A percentile compares a stretch with the other conserved stretches of the same genome.
phyloP scores from a whole-genome alignment of 345 rosid genomes.

The Alliaria petiolata region DNA sequence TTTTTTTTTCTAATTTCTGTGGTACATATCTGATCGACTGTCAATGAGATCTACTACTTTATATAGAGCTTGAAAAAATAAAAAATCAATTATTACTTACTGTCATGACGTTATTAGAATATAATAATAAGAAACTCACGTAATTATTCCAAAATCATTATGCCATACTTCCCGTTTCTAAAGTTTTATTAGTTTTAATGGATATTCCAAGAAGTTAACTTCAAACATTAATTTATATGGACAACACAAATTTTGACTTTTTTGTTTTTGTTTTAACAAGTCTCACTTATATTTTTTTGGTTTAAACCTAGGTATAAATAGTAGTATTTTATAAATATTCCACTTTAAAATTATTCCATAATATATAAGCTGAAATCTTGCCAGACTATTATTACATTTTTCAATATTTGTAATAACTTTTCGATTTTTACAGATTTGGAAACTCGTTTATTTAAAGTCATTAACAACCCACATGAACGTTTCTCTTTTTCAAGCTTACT shows the following conservation, averaged over 20 bases:
- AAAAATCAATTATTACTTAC: not conserved
- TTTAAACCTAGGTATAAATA: no score
- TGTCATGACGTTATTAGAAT: not conserved
- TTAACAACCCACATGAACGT: not conserved
- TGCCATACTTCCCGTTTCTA: no score
- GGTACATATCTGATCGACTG: not conserved
- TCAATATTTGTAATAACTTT: not conserved
- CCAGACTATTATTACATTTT: not conserved
- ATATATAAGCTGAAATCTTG: not conserved
- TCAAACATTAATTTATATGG: not conserved
- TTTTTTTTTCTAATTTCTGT: not conserved
- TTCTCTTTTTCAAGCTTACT: not conserved
- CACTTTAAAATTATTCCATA: not conserved
- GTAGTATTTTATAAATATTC: not conserved
- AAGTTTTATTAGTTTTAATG: no score
- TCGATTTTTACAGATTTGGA: not conserved
- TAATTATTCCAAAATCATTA: no score
- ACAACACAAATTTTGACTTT: not conserved
- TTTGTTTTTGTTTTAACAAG: not conserved
- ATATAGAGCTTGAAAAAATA: not conserved
- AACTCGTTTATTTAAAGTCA: not conserved
- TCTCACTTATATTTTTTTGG: not conserved
- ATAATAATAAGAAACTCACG: not conserved
- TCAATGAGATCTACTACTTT: slow-evolving; percentile 12
- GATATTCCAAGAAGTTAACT: no score